A percentile compares a stretch with the other conserved stretches of the same genome.
phyloP scores from a whole-genome alignment of 129 eudicot genomes.

The Chrysanthemum seticuspe region DNA sequence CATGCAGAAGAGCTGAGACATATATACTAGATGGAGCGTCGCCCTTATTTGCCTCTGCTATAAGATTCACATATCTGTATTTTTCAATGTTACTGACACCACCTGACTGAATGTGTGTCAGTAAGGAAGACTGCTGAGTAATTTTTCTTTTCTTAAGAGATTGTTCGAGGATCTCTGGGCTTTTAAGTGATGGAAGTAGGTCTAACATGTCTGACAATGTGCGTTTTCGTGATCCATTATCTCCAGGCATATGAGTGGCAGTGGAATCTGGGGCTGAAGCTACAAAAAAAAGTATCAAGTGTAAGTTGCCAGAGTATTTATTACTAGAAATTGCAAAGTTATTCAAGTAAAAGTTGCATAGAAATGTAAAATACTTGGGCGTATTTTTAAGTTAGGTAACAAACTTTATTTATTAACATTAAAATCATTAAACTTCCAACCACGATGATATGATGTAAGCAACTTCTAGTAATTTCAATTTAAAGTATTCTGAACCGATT shows the following conservation, averaged over 20 bases:
- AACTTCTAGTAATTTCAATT: too few relatives aligned
- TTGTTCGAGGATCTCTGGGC: constrained; percentile 36
- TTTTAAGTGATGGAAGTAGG: constrained; percentile 63
- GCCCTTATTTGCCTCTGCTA: constrained; percentile 89
- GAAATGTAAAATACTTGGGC: too few relatives aligned
- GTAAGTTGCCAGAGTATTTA: background rate
- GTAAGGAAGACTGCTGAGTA: constrained; percentile 10
- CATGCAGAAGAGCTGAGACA: constrained; percentile 81
- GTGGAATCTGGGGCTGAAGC: constrained; percentile 47
- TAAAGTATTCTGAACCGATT: too few relatives aligned
- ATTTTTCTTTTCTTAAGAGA: constrained; percentile 60
- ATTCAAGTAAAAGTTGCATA: too few relatives aligned
- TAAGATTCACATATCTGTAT: constrained; percentile 66
- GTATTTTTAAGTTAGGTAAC: too few relatives aligned
- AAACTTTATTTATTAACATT: too few relatives aligned
- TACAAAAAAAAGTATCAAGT: constrained; percentile 30
- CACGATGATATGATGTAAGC: too few relatives aligned
- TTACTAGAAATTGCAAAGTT: too few relatives aligned
- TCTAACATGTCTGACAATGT: constrained; percentile 68
- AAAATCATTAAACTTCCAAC: too few relatives aligned
- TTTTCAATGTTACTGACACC: constrained; percentile 39
- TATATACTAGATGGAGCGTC: constrained; percentile 72
- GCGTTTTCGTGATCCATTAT: constrained; percentile 61
- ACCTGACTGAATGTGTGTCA: constrained; percentile 30
- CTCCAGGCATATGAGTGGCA: constrained; percentile 27